Evolutionary conservation across 257 asterid species (phyloP).

Genomic region (Solanum peruvianum): DNA sequence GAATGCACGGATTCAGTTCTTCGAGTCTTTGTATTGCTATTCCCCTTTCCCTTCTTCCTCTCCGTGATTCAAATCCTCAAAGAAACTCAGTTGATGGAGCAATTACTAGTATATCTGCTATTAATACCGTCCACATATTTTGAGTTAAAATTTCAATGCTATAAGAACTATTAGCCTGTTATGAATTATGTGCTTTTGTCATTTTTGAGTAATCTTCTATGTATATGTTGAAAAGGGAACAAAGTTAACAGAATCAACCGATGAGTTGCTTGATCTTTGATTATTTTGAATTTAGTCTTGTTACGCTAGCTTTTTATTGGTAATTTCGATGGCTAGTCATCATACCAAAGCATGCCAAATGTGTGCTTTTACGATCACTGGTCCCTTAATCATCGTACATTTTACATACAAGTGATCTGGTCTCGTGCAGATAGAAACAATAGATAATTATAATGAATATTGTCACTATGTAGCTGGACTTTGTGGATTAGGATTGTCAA

Average conservation of each 20-base stretch:
- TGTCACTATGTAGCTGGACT: slow-evolving; percentile 96
- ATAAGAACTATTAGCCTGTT: background rate
- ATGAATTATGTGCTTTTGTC: background rate
- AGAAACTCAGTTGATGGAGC: background rate
- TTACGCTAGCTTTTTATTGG: background rate
- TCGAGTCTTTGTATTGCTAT: background rate
- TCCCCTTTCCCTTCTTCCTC: background rate
- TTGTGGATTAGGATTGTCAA: slow-evolving; percentile 80
- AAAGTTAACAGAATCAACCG: background rate
- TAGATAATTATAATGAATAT: slow-evolving; percentile 81
- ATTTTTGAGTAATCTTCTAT: background rate
- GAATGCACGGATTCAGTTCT: background rate
- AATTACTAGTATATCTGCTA: background rate
- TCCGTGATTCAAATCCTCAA: background rate
- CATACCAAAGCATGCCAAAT: background rate
- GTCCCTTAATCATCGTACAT: background rate
- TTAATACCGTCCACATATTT: background rate
- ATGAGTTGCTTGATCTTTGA: background rate
- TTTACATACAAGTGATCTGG: background rate
- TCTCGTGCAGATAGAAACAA: slow-evolving; percentile 63
- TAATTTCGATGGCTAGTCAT: background rate
- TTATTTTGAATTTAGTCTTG: background rate
- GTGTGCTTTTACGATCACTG: background rate
- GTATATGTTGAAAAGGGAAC: background rate
- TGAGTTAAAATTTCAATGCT: background rate